Base-by-base conservation (phyloP, 2,329 filamentous ascomycete species). In the Clonostachys rhizophaga region DNA sequence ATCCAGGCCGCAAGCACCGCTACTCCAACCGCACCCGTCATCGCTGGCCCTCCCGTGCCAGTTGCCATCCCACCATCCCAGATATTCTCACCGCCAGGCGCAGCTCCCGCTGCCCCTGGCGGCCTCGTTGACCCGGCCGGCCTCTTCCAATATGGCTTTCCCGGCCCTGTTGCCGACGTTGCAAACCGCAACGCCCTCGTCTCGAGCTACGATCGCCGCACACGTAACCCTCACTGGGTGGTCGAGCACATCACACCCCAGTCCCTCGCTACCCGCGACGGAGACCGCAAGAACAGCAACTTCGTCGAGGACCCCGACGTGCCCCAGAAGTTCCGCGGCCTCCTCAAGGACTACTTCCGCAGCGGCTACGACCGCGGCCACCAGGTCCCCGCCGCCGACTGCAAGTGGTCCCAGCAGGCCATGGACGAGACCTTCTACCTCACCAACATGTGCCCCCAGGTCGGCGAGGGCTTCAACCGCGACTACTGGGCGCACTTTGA, bases 401-500 rank as follows among this genome's bases (percentile, higher is more conserved):
- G 88, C 48, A 95, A 95, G 72, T 99, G 94, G 91, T 89, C 84
- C 52, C 94, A 99, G 69, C 68, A 80, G 35, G 91, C 94, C 53
- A 96, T 99, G 90, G 84, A 99, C 69, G 89, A 89, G 49, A 99
- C 94, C 3, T 99, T 99, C 63, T 86, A 83, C 61, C 79, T 99
- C 47, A 86, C 80, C 63, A 99, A 99, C 72, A 99, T 99, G 91
- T 96, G 91, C 63, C 94, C 94, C 34, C 94, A 99, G 71, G 94
- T 99, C 33, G 94, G 94, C 55, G 90, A 96, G 63, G 94, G 94
- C 49, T 99, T 99, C 78, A 99, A 99, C 72, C 81, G 94, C 45
- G 94, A 99, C 72, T 99, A 99, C 79, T 99, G 94, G 94, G 88
- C 94, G 36, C 94, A 99, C 67, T 91, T 99, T 55, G 94, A 99